A percentile compares a stretch with the other conserved stretches of the same genome.
These are phyloP conservation scores for Dittrichia graveolens DNA, from an alignment of 129 eudicot species.

Conservation along the genomic window DNA sequence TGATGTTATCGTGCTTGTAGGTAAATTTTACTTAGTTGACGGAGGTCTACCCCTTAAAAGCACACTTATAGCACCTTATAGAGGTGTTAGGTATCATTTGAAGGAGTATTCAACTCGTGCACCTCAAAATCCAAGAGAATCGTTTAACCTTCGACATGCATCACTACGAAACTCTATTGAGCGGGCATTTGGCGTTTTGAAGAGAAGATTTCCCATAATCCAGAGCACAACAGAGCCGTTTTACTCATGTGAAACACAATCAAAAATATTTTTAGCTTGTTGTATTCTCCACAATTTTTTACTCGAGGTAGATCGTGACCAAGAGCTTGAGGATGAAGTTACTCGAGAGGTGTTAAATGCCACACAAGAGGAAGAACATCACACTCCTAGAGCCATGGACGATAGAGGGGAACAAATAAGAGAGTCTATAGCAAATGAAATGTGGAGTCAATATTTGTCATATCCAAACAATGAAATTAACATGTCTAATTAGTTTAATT, in stretches of 20 bases:
- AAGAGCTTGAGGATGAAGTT: neutral
- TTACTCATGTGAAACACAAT: conserved; percentile 5
- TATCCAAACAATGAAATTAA: neutral
- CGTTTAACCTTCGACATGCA: conserved; percentile 28
- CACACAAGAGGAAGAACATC: neutral
- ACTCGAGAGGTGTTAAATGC: neutral
- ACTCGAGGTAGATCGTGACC: neutral
- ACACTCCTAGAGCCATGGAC: neutral
- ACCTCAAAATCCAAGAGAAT: conserved; percentile 12
- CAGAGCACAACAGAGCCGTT: neutral
- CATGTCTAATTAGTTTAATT: neutral
- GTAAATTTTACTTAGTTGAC: conserved; percentile 25
- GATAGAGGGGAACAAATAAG: neutral
- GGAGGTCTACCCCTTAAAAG: neutral
- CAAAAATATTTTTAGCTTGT: neutral
- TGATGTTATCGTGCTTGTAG: neutral
- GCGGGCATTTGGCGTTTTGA: no score
- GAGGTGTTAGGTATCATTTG: conserved; percentile 4
- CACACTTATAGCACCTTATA: neutral
- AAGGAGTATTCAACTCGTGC: neutral
- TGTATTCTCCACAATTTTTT: neutral
- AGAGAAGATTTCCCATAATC: no score
- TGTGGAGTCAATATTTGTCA: conserved; percentile 7
- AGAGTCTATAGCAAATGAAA: neutral
- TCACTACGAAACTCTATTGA: conserved; percentile 11